Base-by-base conservation (phyloP, 2,329 filamentous ascomycete genomes). In the Zymoseptoria crescenta region DNA sequence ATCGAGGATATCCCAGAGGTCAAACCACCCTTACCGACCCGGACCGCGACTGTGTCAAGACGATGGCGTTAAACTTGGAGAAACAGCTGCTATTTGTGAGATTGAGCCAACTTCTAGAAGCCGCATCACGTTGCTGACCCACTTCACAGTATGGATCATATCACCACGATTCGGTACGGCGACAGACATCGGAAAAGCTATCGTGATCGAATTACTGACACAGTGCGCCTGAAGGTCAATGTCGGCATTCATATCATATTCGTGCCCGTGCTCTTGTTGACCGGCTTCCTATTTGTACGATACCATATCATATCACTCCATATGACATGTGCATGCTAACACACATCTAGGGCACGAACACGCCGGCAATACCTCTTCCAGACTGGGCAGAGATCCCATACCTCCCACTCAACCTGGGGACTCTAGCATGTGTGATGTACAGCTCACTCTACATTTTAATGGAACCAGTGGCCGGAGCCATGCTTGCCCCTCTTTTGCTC, bases 401-500 rank as follows among this genome's bases (percentile, higher is more conserved):
- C 70, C 78, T 87, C 28, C 83, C 83, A 48, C 76, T 81, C 28
- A 86, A 86, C 62, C 72, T 81, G 60, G 84, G 82, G 55, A 86
- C 84, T 3, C 77, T 83, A 59, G 77, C 75, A 56, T 80, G 80
- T 49, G 68, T 84, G 8, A 67, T 86, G 28, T 96, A 94, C 75
- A 83, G 87, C 45, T 82, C 82, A 1, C 83, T 96, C 57, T 99
- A 97, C 72, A 81, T 97, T 53, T 83, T 99, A 21, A 87, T 99
- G 70, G 94, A 99, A 72, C 94, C 94, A 0, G 91, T 97, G 0
- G 94, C 94, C 9, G 94, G 94, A 55, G 86, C 84, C 9, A 77
- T 89, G 28, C 78, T 96, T 49, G 86, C 89, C 5, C 83, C 89
- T 2, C 79, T 96, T 30, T 85, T 96, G 61, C 77, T 97, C 50